Conservation (phyloP, 495 filamentous ascomycete species). For the Talaromyces ruber region DNA sequence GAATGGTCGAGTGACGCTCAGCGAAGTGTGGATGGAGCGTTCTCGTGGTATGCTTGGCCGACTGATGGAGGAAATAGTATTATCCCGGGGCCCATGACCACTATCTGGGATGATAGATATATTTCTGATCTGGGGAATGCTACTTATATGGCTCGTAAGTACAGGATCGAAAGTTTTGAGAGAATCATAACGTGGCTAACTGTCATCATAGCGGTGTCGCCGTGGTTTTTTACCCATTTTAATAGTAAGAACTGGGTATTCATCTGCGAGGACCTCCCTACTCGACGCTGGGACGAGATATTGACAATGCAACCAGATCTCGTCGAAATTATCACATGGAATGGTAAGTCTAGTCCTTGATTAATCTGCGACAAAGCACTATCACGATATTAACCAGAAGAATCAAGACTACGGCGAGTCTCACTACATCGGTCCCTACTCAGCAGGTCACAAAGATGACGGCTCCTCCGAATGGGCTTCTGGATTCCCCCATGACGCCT, state of each 20-base stretch:
- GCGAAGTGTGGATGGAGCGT: slow-evolving; percentile 15
- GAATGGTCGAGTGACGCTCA: background rate
- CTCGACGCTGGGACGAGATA: slow-evolving; percentile 46
- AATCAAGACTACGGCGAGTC: slow-evolving; percentile 50
- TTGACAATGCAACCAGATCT: slow-evolving; percentile 35
- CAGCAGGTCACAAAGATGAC: slow-evolving; percentile 41
- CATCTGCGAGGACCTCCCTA: slow-evolving; percentile 33
- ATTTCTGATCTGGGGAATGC: slow-evolving; percentile 6
- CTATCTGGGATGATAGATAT: slow-evolving; percentile 21
- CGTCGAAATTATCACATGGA: slow-evolving; percentile 57
- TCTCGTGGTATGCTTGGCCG: slow-evolving; percentile 25
- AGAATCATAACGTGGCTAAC: background rate
- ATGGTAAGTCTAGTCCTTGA: slow-evolving; percentile 15
- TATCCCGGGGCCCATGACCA: slow-evolving; percentile 20
- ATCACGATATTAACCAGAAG: background rate
- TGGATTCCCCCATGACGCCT: slow-evolving; percentile 40
- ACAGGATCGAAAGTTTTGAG: background rate
- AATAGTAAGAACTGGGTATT: slow-evolving; percentile 49
- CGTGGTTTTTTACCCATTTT: slow-evolving; percentile 35
- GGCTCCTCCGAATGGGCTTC: slow-evolving; percentile 51
- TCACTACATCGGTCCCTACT: slow-evolving; percentile 40
- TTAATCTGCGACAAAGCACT: background rate
- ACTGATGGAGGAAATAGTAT: slow-evolving; percentile 25
- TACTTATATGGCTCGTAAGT: slow-evolving; percentile 29
- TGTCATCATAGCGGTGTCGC: slow-evolving; percentile 18